Conservation (phyloP, 2,329 filamentous ascomycete species). For the Nothopassalora personata region DNA sequence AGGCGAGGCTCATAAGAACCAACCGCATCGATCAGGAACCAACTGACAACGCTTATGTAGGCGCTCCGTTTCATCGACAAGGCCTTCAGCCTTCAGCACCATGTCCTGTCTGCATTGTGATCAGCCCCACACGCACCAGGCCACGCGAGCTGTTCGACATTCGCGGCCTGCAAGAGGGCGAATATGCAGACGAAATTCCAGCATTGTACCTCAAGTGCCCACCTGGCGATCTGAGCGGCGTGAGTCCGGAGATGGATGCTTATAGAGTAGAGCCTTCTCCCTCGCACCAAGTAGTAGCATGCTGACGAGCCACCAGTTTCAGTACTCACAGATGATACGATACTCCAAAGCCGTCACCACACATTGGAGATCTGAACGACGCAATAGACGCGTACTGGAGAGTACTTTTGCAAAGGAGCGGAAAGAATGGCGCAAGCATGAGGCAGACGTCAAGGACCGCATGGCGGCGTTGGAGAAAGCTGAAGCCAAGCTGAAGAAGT, state of each 20-base stretch:
- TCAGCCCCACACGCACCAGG: constrained; percentile 28
- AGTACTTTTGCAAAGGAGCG: constrained; percentile 23
- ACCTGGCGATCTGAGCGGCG: constrained; percentile 36
- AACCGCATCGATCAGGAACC: not conserved
- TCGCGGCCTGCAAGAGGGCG: constrained; percentile 38
- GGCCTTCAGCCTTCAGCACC: constrained; percentile 37
- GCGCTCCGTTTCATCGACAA: constrained; percentile 42
- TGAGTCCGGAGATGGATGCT: constrained; percentile 37
- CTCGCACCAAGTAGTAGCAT: not conserved
- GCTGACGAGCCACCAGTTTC: constrained; percentile 38
- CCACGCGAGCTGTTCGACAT: constrained; percentile 40
- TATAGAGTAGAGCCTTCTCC: constrained; percentile 33
- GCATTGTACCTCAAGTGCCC: constrained; percentile 40
- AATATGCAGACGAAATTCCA: constrained; percentile 43
- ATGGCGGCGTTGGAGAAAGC: constrained; percentile 21
- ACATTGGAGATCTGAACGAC: constrained; percentile 21
- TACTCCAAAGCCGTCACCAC: constrained; percentile 28
- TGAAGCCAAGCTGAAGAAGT: constrained; percentile 28
- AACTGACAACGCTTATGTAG: constrained; percentile 26
- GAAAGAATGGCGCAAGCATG: constrained; percentile 18
- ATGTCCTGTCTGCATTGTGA: constrained; percentile 42
- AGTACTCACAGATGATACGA: constrained; percentile 38
- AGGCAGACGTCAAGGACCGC: constrained; percentile 21
- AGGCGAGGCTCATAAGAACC: constrained; percentile 32
- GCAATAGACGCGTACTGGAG: constrained; percentile 21